Base-by-base conservation (phyloP, 2,329 filamentous ascomycete species). In the Xylaria polymorpha region DNA sequence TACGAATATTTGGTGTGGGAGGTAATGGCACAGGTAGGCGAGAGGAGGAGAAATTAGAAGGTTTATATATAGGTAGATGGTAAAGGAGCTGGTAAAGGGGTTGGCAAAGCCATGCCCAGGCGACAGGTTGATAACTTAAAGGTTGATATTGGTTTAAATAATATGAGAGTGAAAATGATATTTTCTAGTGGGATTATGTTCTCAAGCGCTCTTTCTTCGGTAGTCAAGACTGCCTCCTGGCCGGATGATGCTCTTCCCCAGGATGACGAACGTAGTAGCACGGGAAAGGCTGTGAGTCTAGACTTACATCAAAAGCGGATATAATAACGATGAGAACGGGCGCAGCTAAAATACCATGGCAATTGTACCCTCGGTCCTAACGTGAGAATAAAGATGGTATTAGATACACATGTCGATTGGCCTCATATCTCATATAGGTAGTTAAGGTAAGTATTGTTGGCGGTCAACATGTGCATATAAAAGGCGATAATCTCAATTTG, bases 321-420 rank as follows among this genome's bases (percentile, higher is more conserved):
- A 56, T 32, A 60, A 56, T 14, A n/a, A n/a, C 43, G 9, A 61
- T 37, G n/a, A 35, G 57, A 35, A 59, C 22, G 22, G 39, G 22
- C 25, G 20, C 15, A 41, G 39, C 22, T 37, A 29, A 29, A 29
- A 29, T 29, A 56, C 39, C 43, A 7, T 25, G 9, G 7, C n/a
- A 48, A 25, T 12, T 46, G 9, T 22, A 56, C 25, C 22, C 29
- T 18, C 18, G 2, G 43, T 35, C 20, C 6, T 25, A 6, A 22
- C 15, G 10, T 56, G n/a, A 22, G 22, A 8, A n/a, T 14, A 14
- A 20, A n/a, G 39, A 15, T 15, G n/a, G 15, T 20, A 12, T 20
- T 10, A 32, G 25, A 51, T 4, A 7, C 25, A 32, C 14, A 12
- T 9, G 22, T 25, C 20, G 25, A 2, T 25, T 25, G 46, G 10